Evolutionary conservation across 257 asterid species (phyloP).

Genomic region (Paraleonurus japonicus): DNA sequence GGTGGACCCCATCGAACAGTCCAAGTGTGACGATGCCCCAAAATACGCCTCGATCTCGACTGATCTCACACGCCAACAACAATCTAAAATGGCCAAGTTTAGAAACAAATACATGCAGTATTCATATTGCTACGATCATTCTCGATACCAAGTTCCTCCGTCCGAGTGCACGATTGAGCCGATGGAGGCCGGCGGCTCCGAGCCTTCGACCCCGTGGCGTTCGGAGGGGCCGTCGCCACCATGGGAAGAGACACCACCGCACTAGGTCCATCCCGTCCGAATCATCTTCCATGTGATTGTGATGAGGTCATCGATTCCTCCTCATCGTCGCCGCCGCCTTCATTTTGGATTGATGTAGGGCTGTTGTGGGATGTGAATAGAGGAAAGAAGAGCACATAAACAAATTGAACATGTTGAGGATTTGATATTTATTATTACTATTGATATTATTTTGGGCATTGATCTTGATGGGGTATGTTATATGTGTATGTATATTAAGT

Average conservation of each 20-base stretch:
- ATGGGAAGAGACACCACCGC: constrained; percentile 50
- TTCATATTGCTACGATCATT: constrained; percentile 70
- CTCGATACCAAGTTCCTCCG: constrained; percentile 56
- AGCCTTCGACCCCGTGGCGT: constrained; percentile 56
- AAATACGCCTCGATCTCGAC: constrained; percentile 31
- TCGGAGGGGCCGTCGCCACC: constrained; percentile 61
- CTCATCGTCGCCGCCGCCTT: neutral
- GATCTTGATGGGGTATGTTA: constrained; percentile 31
- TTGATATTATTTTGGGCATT: constrained; percentile 11
- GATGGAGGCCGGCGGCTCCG: constrained; percentile 61
- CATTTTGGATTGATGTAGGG: constrained; percentile 14
- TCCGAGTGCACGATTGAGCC: constrained; percentile 55
- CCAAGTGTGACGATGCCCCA: constrained; percentile 40
- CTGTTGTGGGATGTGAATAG: constrained; percentile 47
- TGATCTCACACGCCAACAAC: constrained; percentile 39
- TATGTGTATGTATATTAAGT: constrained; percentile 5
- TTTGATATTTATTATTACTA: neutral
- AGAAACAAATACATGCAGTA: constrained; percentile 68
- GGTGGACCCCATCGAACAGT: constrained; percentile 50
- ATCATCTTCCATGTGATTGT: constrained; percentile 39
- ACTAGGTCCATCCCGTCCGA: constrained; percentile 26
- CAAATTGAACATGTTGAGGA: constrained; percentile 22
- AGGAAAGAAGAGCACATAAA: constrained; percentile 27
- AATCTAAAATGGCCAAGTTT: constrained; percentile 51
- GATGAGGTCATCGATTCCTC: neutral